Conservation (phyloP, 139 green algal species). For the Chlamydomonas sp. region DNA sequence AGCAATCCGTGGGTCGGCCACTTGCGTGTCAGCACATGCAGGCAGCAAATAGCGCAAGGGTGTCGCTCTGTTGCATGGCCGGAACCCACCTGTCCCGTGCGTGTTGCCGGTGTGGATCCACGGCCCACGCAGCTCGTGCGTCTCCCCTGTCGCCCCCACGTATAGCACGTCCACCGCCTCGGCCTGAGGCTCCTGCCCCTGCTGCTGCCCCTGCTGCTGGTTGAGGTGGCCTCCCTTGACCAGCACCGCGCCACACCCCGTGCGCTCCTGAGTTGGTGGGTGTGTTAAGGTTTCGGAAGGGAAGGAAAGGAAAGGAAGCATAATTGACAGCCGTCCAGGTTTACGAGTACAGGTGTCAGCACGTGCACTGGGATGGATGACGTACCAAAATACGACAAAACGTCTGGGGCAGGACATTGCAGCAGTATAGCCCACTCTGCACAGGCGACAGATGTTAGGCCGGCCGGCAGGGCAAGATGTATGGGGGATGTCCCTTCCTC, state of each 20-base stretch:
- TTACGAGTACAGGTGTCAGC: too few species aligned
- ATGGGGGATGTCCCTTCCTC: too few species aligned
- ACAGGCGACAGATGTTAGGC: too few species aligned
- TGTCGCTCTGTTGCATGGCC: neutral
- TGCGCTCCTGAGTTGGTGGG: slow-evolving; percentile 38
- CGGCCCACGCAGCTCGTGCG: slow-evolving; percentile 59
- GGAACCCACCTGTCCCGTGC: slow-evolving; percentile 82
- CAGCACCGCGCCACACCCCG: slow-evolving; percentile 76
- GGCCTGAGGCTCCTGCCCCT: slow-evolving; percentile 12
- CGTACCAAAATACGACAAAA: too few species aligned
- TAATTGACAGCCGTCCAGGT: neutral
- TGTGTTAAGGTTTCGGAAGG: too few species aligned
- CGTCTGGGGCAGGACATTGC: too few species aligned
- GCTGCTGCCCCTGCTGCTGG: neutral
- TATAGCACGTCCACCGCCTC: slow-evolving; percentile 87
- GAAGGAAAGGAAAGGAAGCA: neutral
- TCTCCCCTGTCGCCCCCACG: slow-evolving; percentile 63
- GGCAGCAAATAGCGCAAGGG: too few species aligned
- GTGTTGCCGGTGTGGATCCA: slow-evolving; percentile 81
- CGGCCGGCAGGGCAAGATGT: too few species aligned
- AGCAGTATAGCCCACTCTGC: too few species aligned
- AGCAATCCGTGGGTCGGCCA: too few species aligned
- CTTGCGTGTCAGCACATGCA: neutral
- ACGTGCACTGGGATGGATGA: too few species aligned
- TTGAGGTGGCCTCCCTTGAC: slow-evolving; percentile 94